phyloP scores from a whole-genome alignment of 2,329 filamentous ascomycete genomes.

The Trichoderma polysporum region DNA sequence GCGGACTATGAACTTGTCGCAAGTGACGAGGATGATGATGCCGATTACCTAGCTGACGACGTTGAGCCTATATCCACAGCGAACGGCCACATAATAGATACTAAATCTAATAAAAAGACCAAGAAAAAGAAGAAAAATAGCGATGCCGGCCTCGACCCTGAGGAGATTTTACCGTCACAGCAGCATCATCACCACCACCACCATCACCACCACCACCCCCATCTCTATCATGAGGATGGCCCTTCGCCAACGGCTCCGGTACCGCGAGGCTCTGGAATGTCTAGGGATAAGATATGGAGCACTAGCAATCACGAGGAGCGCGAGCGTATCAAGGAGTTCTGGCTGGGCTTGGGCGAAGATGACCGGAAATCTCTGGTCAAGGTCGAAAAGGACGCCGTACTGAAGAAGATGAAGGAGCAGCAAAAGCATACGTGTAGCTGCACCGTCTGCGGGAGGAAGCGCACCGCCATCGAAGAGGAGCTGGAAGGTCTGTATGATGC shows the following conservation, averaged over 20 bases:
- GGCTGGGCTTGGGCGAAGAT: constrained; percentile 90
- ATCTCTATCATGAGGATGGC: neutral
- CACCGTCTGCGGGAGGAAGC: constrained; percentile 92
- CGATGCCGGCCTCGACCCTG: constrained; percentile 26
- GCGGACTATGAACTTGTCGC: constrained; percentile 52
- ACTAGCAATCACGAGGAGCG: constrained; percentile 92
- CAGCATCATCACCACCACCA: neutral
- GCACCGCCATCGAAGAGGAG: constrained; percentile 96
- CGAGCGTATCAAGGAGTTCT: constrained; percentile 97
- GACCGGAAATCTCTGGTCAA: constrained; percentile 94
- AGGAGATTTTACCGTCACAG: neutral
- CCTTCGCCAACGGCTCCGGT: constrained; percentile 31
- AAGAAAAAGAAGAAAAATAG: constrained; percentile 70
- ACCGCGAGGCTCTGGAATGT: constrained; percentile 46
- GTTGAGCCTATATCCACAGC: constrained; percentile 30
- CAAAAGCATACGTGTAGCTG: constrained; percentile 99
- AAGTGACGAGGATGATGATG: constrained; percentile 56
- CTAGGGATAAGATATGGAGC: constrained; percentile 93
- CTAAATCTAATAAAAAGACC: constrained; percentile 59
- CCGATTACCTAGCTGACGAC: constrained; percentile 41
- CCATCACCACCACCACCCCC: neutral
- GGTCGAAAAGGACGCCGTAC: constrained; percentile 95
- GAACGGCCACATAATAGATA: constrained; percentile 34
- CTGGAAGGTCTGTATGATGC: constrained; percentile 96
- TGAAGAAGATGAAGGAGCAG: constrained; percentile 99